Conservation (phyloP, 1,139 yeast genomes). For the Yamadazyma sp. region DNA sequence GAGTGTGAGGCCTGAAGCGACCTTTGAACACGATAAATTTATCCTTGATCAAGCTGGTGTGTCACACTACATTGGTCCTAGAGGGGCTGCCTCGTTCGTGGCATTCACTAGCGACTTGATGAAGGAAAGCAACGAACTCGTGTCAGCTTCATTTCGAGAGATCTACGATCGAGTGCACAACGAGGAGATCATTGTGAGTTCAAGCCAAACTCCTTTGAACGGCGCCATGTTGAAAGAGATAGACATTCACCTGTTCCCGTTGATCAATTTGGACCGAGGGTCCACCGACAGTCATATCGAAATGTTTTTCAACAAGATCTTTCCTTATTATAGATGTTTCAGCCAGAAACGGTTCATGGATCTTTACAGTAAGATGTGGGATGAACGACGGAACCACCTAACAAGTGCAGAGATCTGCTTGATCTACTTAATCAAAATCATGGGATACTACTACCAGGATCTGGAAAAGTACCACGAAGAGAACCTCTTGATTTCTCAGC, state of each 20-base stretch:
- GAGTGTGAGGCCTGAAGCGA: neutral
- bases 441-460: constrained; percentile 20
- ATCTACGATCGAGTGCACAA: constrained; percentile 5
- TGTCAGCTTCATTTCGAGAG: constrained; percentile 1
- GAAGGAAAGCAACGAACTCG: neutral
- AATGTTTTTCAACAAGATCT: constrained; percentile 37
- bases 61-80: constrained; percentile 16
- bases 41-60: constrained; percentile 13
- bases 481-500: constrained; percentile 9
- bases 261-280: constrained; percentile 12
- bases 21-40: constrained; percentile 11
- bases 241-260: constrained; percentile 5
- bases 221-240: constrained; percentile 1
- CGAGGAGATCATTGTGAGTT: constrained; percentile 8
- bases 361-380: constrained; percentile 9
- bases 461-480: constrained; percentile 15
- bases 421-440: constrained; percentile 42
- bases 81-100: constrained; percentile 12
- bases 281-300: constrained; percentile 33
- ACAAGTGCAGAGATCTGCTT: constrained; percentile 33
- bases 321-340: constrained; percentile 40
- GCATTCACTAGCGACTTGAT: constrained; percentile 7
- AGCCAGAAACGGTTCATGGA: constrained; percentile 26
- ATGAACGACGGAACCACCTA: constrained; percentile 7
- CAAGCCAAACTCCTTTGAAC: constrained; percentile 5